Evolutionary conservation across 2,329 filamentous ascomycete species (phyloP), one percentile per base, ranked within the genome.

Genomic region (Grosmannia penicillata): DNA sequence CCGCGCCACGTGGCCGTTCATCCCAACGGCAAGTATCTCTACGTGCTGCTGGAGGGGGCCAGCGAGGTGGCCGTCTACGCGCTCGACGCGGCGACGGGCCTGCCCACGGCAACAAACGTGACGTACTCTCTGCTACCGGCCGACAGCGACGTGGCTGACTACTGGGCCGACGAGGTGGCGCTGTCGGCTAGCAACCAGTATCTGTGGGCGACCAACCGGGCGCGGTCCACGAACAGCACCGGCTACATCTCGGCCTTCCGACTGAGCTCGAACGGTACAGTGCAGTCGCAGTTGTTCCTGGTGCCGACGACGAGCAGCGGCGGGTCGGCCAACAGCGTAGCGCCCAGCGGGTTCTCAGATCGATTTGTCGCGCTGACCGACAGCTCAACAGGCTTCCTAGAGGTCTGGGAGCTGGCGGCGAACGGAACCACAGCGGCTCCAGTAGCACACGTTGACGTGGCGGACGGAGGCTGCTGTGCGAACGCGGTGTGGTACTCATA

Each of bases 151-250:
- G 38, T 17, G 13, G 35, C 26, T 10, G n/a, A 36, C 9, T 49
- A 47, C 41, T 48, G 46, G 46, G 43, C 43, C 0, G 46, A 47
- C 11, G 47, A 46, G 39, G 47, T 49, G 11, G 43, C 45, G 36
- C 43, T 51, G 9, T 51, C 49, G 4, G 30, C 31, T 1, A 35
- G 36, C n/a, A 26, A 32, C 7, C 24, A 41, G 21, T 51, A 46
- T 17, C 40, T 51, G 17, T 51, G 46, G 46, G 47, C 43, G 10
- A 48, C 47, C 3, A 38, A 41, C 2, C 42, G 45, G 6, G 44
- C 42, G 14, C 36, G 39, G 21, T 4, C 13, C 17, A 36, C 38
- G 15, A 21, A 19, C 6, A 29, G 35, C 9, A 21, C 33, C 18
- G 47, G 48, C 11, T 49, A 43, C 35, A 43, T 50, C 32, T 18